Evolutionary conservation across 2,329 filamentous ascomycete genomes (phyloP).

Genomic region (Epichloe festucae): DNA sequence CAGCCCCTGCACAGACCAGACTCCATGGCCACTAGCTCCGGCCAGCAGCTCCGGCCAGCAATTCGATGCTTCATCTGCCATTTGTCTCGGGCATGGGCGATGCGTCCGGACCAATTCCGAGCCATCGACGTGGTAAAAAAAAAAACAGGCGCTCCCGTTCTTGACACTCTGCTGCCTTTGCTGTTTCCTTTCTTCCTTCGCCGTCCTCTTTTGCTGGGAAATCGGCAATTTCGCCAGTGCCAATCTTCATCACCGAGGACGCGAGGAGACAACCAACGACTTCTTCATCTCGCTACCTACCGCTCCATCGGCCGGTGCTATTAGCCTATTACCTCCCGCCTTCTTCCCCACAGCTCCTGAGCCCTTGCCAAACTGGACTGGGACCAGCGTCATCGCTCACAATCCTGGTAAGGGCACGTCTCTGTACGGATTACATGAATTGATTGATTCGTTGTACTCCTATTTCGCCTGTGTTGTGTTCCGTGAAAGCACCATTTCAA

Average conservation of each 20-base stretch:
- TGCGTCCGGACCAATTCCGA: conserved; percentile 2
- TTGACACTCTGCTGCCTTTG: no score
- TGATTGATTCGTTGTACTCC: neutral
- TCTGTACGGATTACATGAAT: neutral
- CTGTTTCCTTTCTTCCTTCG: neutral
- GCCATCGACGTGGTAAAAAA: neutral
- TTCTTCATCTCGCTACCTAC: neutral
- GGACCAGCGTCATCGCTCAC: conserved; percentile 3
- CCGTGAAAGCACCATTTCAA: neutral
- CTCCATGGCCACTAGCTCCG: neutral
- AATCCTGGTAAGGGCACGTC: neutral
- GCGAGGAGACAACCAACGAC: no score
- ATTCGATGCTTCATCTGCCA: no score
- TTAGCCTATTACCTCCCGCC: no score
- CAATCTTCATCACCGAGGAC: neutral
- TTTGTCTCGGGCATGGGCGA: neutral
- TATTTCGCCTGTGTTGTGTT: neutral
- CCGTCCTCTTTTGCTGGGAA: neutral
- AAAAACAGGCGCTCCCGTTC: no score
- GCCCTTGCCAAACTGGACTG: neutral
- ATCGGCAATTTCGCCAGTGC: neutral
- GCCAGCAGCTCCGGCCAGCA: neutral
- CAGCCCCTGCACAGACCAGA: neutral
- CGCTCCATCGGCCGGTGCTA: neutral
- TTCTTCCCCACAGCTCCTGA: no score